Evolutionary conservation across 306 rosid genomes (phyloP), one percentile per base, ranked within the genome.

Genomic region (Rubus idaeus): DNA sequence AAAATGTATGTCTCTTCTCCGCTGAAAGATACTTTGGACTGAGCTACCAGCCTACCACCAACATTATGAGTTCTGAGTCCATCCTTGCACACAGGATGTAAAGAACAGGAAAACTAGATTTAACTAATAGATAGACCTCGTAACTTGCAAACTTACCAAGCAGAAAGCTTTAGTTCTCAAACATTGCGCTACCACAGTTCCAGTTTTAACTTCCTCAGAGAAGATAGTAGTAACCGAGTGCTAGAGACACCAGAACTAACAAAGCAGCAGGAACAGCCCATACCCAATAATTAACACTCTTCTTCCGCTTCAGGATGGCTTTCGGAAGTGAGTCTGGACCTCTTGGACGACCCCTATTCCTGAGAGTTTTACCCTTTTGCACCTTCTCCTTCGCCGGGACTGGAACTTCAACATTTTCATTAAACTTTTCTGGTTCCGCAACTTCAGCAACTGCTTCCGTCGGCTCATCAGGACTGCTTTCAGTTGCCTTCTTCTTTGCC

Each of bases 201-300:
- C 47, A 56, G 26, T 58, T 2, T 23, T 57, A 61, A 41, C 65
- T 71, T 83, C 65, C 72, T 76, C 81, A 77, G 82, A 84, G 50
- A 77, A 86, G 83, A 83, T 89, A 90, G 84, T 13, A 45, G 84
- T 87, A 91, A 53, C 89, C 93, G 14, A 95, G 89, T 42, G 71
- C 88, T 58, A 73, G 61, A 68, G 88, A 51, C 80, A 88, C 76
- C 81, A 86, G 30, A 37, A 81, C 84, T 12, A 91, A 40, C 83
- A 78, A 64, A 37, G 86, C 94, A 70, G 92, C 97, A 63, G 82
- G 87, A 35, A 87, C 94, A 67, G 82, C 80, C 99, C 97, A 92
- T 5, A 84, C 13, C 96, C 85, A 86, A 83, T 89, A 84, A 66
- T 87, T 88, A 46, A 79, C 86, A 73, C 66, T 80, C 87, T 75